Evolutionary conservation across 2,329 filamentous ascomycete species (phyloP).

Genomic region (Reticulascus tulasneorum): DNA sequence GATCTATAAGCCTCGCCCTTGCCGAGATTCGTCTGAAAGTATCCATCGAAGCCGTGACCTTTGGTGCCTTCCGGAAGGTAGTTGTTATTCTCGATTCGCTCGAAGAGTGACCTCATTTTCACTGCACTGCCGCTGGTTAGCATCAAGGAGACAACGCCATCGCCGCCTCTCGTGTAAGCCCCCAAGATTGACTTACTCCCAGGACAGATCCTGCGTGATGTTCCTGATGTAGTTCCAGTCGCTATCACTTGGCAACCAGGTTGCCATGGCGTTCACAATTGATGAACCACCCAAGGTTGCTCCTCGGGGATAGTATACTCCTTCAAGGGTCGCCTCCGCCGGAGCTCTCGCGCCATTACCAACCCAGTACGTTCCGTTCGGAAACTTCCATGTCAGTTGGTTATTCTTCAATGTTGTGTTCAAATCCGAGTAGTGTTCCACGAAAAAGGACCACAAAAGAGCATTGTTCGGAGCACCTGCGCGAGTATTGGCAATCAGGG

Average conservation of each 20-base stretch:
- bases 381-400: constrained; percentile 34
- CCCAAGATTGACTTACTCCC: constrained; percentile 28
- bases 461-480: constrained; percentile 1
- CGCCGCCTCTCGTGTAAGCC: neutral
- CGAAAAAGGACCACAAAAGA: constrained; percentile 8
- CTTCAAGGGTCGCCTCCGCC: constrained; percentile 31
- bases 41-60: constrained; percentile 21
- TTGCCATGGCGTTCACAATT: constrained; percentile 57
- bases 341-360: constrained; percentile 22
- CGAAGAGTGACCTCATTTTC: constrained; percentile 19
- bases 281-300: constrained; percentile 46
- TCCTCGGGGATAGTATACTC: constrained; percentile 41
- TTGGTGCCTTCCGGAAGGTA: constrained; percentile 16
- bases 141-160: too few relatives aligned
- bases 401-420: neutral
- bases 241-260: constrained; percentile 51
- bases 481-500: constrained; percentile 7
- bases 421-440: neutral
- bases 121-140: constrained; percentile 22
- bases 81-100: constrained; percentile 21
- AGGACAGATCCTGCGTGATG: constrained; percentile 56
- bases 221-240: constrained; percentile 55
- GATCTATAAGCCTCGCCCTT: constrained; percentile 23
- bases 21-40: constrained; percentile 8
- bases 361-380: constrained; percentile 28